Evolutionary conservation across 306 rosid species (phyloP).

Genomic region (Pyrus betulifolia): DNA sequence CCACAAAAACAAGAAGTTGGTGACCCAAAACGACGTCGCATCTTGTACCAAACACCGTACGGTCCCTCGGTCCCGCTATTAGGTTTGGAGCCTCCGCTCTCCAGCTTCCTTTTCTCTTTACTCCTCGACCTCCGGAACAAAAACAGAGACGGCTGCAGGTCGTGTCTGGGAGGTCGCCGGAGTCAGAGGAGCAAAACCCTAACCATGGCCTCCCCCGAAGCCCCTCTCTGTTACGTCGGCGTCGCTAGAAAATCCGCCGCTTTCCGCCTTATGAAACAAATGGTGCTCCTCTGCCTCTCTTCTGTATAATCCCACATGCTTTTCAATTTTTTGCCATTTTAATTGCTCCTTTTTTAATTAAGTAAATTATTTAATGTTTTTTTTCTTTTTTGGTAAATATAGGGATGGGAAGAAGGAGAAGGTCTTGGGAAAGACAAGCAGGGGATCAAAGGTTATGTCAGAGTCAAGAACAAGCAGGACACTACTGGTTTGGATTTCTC

Average conservation of each 20-base stretch:
- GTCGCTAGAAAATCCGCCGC: slow-evolving; percentile 86
- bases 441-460: slow-evolving; percentile 83
- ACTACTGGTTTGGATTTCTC: slow-evolving; percentile 45
- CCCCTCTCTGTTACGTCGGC: slow-evolving; percentile 84
- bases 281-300: slow-evolving; percentile 35
- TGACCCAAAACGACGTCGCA: neutral
- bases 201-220: slow-evolving; percentile 90
- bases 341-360: neutral
- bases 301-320: neutral
- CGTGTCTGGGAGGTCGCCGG: slow-evolving; percentile 6
- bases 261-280: slow-evolving; percentile 96
- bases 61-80: neutral
- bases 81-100: neutral
- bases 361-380: neutral
- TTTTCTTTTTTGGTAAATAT: neutral
- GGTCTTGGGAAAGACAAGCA: slow-evolving; percentile 95
- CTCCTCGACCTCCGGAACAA: slow-evolving; percentile 4
- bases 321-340: neutral
- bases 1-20: neutral
- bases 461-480: slow-evolving; percentile 81
- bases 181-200: neutral
- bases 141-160: slow-evolving; percentile 11
- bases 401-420: slow-evolving; percentile 99
- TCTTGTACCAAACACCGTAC: neutral
- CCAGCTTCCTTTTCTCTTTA: neutral